Base-by-base conservation (phyloP, 768 basidiomycete genomes). In the Phylloporus rhodoxanthus region DNA sequence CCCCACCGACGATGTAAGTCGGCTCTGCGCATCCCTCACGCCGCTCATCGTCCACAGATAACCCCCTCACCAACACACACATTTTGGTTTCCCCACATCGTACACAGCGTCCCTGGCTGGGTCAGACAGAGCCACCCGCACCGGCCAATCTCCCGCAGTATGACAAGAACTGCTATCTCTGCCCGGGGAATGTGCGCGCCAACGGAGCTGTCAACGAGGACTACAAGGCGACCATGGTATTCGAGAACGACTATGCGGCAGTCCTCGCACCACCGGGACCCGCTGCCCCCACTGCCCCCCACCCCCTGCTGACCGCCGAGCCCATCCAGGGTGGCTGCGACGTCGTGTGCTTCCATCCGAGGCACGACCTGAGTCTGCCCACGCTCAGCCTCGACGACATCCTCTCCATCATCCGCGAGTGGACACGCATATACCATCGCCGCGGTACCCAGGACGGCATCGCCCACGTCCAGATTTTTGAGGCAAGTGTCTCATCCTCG, bases 11-110 rank as follows among this genome's bases (percentile, higher is more conserved):
- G 87, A 52, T 76, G 85, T 86, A 66, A 58, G 80, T 68, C 10
- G 9, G 20, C 29, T 30, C 43, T 34, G 3, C 26, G 4, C 52
- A 4, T 41, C 39, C 37, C 2, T 21, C 30, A 1, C 8, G 28
- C 45, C n/a, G 39, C 20, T 49, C 25, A 60, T 32, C 21, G 19
- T 45, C 48, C 40, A 13, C 60, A 92, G 90, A 79, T 63, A 94
- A 94, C 60, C 89, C 91, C 4, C 76, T 94, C 50, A 82, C 79
- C 1, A 77, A 80, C 51, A 84, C 85, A 57, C 75, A 88, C 61
- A 71, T 92, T 47, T 81, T 94, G 29, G 86, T 92, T 30, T 92
- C 91, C 33, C 90, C 92, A 0, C 92, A 95, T 66, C 85, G 93
- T 45, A 90, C 76, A 8, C 91, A 88, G 60, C 81, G 93, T 17